Conservation (phyloP, 192 early-diverging fungal species). For the Haplosporangium gracile region DNA sequence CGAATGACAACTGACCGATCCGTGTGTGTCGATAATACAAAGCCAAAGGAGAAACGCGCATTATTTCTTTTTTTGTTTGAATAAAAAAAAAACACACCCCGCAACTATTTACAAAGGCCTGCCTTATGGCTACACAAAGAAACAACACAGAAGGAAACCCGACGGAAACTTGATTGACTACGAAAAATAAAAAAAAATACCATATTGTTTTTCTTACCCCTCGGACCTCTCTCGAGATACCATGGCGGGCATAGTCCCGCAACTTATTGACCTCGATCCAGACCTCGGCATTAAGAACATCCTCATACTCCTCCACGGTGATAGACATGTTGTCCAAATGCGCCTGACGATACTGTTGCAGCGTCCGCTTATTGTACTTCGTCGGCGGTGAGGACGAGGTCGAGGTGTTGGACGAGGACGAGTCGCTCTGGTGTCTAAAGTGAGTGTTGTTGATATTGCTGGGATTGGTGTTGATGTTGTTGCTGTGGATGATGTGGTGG, state of each 20-base stretch:
- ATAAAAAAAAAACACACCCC: not conserved
- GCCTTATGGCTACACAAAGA: not conserved
- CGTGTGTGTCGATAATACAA: not conserved
- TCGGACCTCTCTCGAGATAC: slow-evolving; percentile 85
- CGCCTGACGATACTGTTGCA: slow-evolving; percentile 53
- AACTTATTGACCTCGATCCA: slow-evolving; percentile 87
- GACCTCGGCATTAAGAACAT: slow-evolving; percentile 84
- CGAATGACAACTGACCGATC: not conserved
- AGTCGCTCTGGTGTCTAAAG: slow-evolving; percentile 16
- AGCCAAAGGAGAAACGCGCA: not conserved
- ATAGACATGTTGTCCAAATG: slow-evolving; percentile 58
- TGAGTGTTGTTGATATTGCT: slow-evolving; percentile 38
- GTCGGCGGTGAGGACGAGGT: slow-evolving; percentile 38
- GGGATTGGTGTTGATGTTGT: slow-evolving; percentile 14
- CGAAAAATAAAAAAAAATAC: not conserved
- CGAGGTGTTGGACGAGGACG: slow-evolving; percentile 23
- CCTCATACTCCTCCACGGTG: slow-evolving; percentile 76
- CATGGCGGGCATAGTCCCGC: slow-evolving; percentile 79
- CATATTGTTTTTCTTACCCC: slow-evolving; percentile 55
- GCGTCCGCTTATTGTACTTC: slow-evolving; percentile 49
- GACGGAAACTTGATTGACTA: not conserved
- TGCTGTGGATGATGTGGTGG: slow-evolving; percentile 20
- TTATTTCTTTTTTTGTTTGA: not conserved
- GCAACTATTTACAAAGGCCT: not conserved
- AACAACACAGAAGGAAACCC: slow-evolving; percentile 19